These are phyloP conservation scores for Ballota nigra DNA, from an alignment of 257 asterid species.

Conservation along the genomic window DNA sequence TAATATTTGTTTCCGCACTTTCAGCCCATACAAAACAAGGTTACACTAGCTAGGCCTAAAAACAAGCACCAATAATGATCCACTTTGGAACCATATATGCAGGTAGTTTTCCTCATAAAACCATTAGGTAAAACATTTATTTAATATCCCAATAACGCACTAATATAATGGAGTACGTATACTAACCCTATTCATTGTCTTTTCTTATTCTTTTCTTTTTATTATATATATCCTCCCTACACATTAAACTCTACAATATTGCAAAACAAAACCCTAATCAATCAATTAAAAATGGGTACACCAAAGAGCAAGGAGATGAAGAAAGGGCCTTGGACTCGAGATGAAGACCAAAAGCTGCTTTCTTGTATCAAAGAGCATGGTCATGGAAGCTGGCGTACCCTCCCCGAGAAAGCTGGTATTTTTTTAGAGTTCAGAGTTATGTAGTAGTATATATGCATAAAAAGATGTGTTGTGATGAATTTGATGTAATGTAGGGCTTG, in stretches of 20 bases:
- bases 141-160: background rate
- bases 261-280: background rate
- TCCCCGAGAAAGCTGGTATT: constrained; percentile 52
- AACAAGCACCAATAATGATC: no score
- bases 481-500: constrained; percentile 29
- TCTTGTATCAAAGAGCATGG: constrained; percentile 44
- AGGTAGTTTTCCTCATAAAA: constrained; percentile 37
- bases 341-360: constrained; percentile 53
- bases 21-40: background rate
- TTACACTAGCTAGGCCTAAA: no score
- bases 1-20: background rate
- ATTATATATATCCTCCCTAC: no score
- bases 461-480: no score
- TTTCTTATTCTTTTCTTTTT: background rate
- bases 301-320: constrained; percentile 48
- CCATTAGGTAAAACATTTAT: constrained; percentile 33
- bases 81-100: no score
- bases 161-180: background rate
- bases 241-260: no score
- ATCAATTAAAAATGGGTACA: no score
- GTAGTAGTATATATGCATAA: no score
- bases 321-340: constrained; percentile 67
- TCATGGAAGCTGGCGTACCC: constrained; percentile 58
- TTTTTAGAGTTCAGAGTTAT: no score
- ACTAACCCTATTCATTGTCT: background rate